These are phyloP conservation scores for Funneliformis mosseae DNA, from an alignment of 192 early-diverging fungal genomes.

Conservation along the genomic window DNA sequence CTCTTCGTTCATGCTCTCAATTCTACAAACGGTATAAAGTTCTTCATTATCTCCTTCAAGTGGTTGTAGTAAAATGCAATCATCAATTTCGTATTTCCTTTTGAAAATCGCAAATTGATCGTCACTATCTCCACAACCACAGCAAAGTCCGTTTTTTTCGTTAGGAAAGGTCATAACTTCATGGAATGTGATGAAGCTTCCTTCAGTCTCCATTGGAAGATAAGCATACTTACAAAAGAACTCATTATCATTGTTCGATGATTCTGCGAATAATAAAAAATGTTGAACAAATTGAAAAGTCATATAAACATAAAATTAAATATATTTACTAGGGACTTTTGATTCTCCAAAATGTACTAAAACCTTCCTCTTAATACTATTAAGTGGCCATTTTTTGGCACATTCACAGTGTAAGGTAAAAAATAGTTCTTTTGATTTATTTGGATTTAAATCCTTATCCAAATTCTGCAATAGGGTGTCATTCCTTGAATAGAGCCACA, in stretches of 20 bases:
- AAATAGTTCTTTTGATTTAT: conserved; percentile 25
- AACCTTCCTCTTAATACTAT: conserved; percentile 14
- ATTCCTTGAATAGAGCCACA: conserved; percentile 24
- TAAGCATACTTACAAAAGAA: neutral
- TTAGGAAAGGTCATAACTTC: neutral
- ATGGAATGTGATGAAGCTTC: conserved; percentile 7
- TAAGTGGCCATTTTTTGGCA: neutral
- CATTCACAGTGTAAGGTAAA: conserved; percentile 27
- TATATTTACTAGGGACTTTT: conserved; percentile 7
- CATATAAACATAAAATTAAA: neutral
- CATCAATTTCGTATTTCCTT: conserved; percentile 7
- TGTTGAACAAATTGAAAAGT: neutral
- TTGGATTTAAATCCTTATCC: neutral
- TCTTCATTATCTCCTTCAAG: neutral
- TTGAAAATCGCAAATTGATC: neutral
- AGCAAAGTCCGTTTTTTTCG: neutral
- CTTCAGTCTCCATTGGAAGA: neutral
- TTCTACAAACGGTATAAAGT: conserved; percentile 13
- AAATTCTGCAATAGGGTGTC: conserved; percentile 15
- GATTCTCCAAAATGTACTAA: conserved; percentile 6
- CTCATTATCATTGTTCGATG: neutral
- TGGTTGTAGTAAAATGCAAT: conserved; percentile 20
- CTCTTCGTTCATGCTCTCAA: conserved; percentile 12
- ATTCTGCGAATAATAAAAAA: neutral
- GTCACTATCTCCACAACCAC: neutral